phyloP scores from a whole-genome alignment of 352 stramenopile genomes.

The Globisporangium echinulatum region DNA sequence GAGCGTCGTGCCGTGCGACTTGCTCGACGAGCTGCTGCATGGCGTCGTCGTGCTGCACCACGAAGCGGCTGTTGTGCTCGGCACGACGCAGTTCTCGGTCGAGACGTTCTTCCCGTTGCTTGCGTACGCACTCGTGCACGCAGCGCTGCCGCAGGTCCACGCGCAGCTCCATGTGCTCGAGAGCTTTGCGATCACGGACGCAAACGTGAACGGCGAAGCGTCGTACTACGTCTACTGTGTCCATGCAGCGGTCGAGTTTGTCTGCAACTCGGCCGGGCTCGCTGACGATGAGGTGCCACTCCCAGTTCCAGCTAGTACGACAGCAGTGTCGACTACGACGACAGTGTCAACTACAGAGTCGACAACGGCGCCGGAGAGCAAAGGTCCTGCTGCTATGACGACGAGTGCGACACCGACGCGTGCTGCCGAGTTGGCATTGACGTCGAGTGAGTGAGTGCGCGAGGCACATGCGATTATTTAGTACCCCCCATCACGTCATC shows the following conservation, averaged over 20 bases:
- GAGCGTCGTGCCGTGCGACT: constrained; percentile 75
- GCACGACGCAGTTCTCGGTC: constrained; percentile 81
- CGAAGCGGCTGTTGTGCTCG: constrained; percentile 80
- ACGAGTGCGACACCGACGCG: no score
- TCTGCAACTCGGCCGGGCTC: constrained; percentile 60
- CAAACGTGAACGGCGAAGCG: constrained; percentile 79
- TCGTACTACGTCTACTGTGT: constrained; percentile 89
- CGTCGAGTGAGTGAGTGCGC: no score
- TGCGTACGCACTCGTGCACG: constrained; percentile 76
- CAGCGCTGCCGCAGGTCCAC: constrained; percentile 60
- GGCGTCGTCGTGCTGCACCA: constrained; percentile 79
- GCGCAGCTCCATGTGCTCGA: constrained; percentile 78
- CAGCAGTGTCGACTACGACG: background rate
- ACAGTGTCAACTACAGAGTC: background rate
- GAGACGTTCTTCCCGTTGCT: constrained; percentile 85
- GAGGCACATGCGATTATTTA: no score
- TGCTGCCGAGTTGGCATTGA: no score
- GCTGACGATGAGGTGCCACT: no score
- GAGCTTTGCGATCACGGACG: constrained; percentile 73
- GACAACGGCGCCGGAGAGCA: no score
- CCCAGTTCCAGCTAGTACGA: no score
- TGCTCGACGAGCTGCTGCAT: constrained; percentile 82
- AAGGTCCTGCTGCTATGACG: no score
- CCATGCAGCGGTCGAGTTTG: constrained; percentile 75
- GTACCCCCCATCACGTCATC: no score